A percentile compares a stretch with the other conserved stretches of the same genome.
Conservation (phyloP, 768 basidiomycete genomes). For the Roridomyces roridus region DNA sequence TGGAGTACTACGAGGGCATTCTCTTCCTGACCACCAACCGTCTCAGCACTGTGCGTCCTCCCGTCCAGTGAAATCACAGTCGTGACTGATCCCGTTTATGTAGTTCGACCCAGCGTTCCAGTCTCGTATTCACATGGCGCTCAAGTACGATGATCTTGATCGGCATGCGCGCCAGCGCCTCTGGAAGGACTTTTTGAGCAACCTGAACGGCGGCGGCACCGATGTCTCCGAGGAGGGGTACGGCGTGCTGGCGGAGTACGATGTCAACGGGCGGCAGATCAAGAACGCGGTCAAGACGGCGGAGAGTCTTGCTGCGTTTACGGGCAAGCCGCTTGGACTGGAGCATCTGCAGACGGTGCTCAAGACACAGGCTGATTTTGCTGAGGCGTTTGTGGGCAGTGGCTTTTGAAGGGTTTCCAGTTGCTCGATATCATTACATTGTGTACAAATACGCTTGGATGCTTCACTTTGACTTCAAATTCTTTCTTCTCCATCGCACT, state of each 20-base stretch:
- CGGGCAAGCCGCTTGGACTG: slow-evolving; percentile 33
- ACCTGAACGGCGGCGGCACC: slow-evolving; percentile 16
- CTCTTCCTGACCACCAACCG: slow-evolving; percentile 26
- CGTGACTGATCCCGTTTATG: neutral
- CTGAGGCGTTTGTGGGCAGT: slow-evolving; percentile 12
- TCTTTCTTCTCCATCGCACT: no score
- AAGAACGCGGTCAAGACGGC: slow-evolving; percentile 26
- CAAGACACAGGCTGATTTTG: slow-evolving; percentile 43
- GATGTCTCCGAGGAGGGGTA: slow-evolving; percentile 22
- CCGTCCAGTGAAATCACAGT: neutral
- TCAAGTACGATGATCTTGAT: slow-evolving; percentile 21
- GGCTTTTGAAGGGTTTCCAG: no score
- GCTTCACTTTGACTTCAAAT: no score
- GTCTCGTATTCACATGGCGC: slow-evolving; percentile 22
- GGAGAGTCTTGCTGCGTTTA: slow-evolving; percentile 25
- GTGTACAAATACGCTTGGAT: no score
- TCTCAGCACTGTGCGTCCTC: slow-evolving; percentile 7
- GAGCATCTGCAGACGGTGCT: slow-evolving; percentile 39
- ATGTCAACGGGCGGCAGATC: slow-evolving; percentile 24
- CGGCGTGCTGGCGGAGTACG: slow-evolving; percentile 14
- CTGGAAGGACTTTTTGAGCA: slow-evolving; percentile 21
- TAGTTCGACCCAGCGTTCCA: slow-evolving; percentile 22
- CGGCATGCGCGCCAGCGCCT: slow-evolving; percentile 2
- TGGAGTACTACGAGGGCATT: slow-evolving; percentile 27
- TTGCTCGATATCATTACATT: no score